Percentiles rank a stretch among this genome's conserved stretches.
Evolutionary conservation across 2,329 filamentous ascomycete species (phyloP).

Genomic region (Colletotrichum sublineola): DNA sequence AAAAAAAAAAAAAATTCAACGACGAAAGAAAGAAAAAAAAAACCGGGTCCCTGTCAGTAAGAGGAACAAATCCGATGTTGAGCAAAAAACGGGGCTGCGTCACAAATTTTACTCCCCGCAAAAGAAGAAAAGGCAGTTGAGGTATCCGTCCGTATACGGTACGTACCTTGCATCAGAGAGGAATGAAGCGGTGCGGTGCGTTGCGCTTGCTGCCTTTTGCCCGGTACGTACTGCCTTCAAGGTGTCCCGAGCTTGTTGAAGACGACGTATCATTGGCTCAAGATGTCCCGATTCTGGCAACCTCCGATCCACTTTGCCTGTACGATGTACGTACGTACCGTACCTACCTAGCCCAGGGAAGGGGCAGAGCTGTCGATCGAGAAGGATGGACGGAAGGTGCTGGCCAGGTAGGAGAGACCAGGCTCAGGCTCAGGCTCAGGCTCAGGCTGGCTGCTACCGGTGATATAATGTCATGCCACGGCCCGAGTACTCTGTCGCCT

Average conservation of each 20-base stretch:
- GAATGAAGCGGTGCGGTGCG: constrained; percentile 16
- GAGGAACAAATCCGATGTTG: constrained; percentile 28
- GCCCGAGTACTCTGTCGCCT: not conserved
- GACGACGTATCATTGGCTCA: constrained; percentile 17
- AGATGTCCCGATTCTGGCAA: not conserved
- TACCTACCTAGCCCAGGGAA: no score
- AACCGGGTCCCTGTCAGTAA: constrained; percentile 6
- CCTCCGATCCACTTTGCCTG: not conserved
- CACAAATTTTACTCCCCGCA: constrained; percentile 44
- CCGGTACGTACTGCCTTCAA: constrained; percentile 13
- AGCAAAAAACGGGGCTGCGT: constrained; percentile 42
- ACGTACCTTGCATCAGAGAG: not conserved
- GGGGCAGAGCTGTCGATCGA: not conserved
- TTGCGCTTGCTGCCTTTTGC: not conserved
- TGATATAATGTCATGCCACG: not conserved
- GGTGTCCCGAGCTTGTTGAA: constrained; percentile 3
- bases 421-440: no score
- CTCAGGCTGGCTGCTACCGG: no score
- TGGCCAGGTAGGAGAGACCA: not conserved
- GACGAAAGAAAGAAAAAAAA: constrained; percentile 1
- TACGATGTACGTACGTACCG: constrained; percentile 13
- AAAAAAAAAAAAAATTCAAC: not conserved
- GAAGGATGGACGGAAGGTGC: constrained; percentile 5
- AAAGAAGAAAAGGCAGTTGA: constrained; percentile 20
- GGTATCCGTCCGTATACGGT: not conserved